Evolutionary conservation across 345 rosid genomes (phyloP).

Genomic region (Nasturtium officinale): DNA sequence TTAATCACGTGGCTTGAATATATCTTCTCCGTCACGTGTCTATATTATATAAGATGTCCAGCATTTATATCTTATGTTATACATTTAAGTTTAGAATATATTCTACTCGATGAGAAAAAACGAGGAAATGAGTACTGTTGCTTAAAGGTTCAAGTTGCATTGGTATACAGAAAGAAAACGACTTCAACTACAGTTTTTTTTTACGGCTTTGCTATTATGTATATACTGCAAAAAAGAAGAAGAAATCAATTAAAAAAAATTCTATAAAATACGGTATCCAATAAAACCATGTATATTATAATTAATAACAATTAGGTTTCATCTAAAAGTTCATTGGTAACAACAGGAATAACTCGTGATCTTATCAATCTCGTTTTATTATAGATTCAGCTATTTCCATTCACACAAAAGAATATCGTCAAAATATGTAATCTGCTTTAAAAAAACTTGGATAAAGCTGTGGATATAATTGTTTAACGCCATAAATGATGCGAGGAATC

Average conservation of each 20-base stretch:
- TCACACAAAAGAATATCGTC: background rate
- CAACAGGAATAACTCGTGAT: background rate
- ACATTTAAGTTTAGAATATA: background rate
- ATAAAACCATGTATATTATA: background rate
- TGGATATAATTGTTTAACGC: background rate
- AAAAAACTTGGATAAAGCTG: no score
- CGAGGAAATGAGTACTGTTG: slow-evolving; percentile 28
- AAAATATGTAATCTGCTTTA: background rate
- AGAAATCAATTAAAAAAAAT: background rate
- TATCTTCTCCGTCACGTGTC: slow-evolving; percentile 29
- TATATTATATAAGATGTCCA: slow-evolving; percentile 8
- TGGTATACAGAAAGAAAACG: slow-evolving; percentile 14
- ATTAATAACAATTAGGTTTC: background rate
- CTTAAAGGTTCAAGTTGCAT: slow-evolving; percentile 28
- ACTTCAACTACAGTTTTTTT: slow-evolving; percentile 12
- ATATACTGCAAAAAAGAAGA: background rate
- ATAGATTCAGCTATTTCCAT: background rate
- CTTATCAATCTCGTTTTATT: background rate
- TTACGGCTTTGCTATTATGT: slow-evolving; percentile 6
- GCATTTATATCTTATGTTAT: slow-evolving; percentile 22
- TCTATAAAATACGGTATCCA: background rate
- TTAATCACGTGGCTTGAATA: slow-evolving; percentile 26
- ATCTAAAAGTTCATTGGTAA: background rate
- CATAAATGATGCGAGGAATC: background rate
- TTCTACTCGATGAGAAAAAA: slow-evolving; percentile 17